Evolutionary conservation across 495 filamentous ascomycete species (phyloP), one percentile per base, ranked within the genome.

Genomic region (Aspergillus indologenus): DNA sequence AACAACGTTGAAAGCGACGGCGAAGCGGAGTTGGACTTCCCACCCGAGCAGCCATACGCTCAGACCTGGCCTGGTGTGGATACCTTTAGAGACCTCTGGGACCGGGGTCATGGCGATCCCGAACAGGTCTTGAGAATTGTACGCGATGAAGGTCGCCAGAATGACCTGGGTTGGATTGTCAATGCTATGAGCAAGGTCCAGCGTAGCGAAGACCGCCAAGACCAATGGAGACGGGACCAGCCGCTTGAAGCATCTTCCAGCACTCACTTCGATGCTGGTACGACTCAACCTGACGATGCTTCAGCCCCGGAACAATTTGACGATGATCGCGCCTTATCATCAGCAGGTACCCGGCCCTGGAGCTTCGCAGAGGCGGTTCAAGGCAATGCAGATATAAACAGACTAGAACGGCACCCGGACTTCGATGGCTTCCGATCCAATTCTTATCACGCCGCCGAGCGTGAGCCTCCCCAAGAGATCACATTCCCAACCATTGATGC

Each of bases 71-170:
- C 72, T 65, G 48, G 78, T 68, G 49, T 77, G 62, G 54, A 81
- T 66, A 68, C 81, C 66, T 73, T 79, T 75, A 69, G 74, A 63
- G 62, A 84, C 73, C 42, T 88, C 67, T 71, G 72, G 75, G 75
- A 60, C 26, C 76, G 74, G 24, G 79, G 82, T 1, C 75, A 81
- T 42, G 84, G 87, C 14, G 78, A 88, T 60, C 81, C 81, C 0
- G 74, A 83, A 17, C 78, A 80, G 60, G 83, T 90, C 19, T 61
- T 86, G 7, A 70, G 76, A 44, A 83, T 90, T 14, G 85, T 89
- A 49, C 78, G 80, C 23, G 80, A 85, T 29, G 86, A 88, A 62
- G 77, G 79, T 23, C 78, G 79, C 14, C 74, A 80, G 44, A 81
- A 81, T 15, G 79, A 82, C 49, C 72, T 90, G 45, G 73, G 75